Percentiles rank a stretch among this genome's conserved stretches.
Evolutionary conservation across 371 early-diverging fungal genomes (phyloP).

Genomic region (Mortierella sp.): DNA sequence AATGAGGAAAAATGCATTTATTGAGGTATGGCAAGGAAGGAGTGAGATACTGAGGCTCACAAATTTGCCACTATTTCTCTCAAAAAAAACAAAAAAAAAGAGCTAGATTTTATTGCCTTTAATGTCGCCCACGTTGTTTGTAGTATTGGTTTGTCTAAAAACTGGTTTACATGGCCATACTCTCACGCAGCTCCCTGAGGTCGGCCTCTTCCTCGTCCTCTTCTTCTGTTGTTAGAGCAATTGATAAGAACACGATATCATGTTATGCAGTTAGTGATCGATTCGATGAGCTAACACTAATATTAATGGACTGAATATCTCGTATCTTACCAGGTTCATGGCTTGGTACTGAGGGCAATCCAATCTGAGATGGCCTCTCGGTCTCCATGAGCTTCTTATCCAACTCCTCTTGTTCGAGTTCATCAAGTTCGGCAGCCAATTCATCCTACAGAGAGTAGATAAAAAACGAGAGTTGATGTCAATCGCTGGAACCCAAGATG

Average conservation of each 20-base stretch:
- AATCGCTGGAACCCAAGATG: background rate
- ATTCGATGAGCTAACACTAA: background rate
- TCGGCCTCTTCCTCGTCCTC: constrained; percentile 91
- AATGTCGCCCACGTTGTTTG: background rate
- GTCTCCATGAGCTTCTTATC: constrained; percentile 89
- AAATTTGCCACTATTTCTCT: background rate
- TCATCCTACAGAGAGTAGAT: constrained; percentile 75
- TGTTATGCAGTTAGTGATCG: background rate
- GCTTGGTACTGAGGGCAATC: constrained; percentile 71
- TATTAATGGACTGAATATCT: background rate
- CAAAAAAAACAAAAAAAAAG: background rate
- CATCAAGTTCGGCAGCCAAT: constrained; percentile 91
- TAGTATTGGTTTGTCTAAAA: background rate
- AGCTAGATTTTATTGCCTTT: background rate
- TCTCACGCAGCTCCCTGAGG: constrained; percentile 81
- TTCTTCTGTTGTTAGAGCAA: constrained; percentile 49
- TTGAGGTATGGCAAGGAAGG: no score
- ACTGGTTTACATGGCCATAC: constrained; percentile 77
- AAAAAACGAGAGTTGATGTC: background rate
- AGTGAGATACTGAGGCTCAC: no score
- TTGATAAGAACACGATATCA: constrained; percentile 29
- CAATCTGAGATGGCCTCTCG: constrained; percentile 70
- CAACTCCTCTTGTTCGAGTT: constrained; percentile 94
- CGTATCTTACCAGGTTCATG: constrained; percentile 73
- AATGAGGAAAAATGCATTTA: no score